Evolutionary conservation across 768 basidiomycete species (phyloP), one percentile per base, ranked within the genome.

Genomic region (Trametes gibbosa): DNA sequence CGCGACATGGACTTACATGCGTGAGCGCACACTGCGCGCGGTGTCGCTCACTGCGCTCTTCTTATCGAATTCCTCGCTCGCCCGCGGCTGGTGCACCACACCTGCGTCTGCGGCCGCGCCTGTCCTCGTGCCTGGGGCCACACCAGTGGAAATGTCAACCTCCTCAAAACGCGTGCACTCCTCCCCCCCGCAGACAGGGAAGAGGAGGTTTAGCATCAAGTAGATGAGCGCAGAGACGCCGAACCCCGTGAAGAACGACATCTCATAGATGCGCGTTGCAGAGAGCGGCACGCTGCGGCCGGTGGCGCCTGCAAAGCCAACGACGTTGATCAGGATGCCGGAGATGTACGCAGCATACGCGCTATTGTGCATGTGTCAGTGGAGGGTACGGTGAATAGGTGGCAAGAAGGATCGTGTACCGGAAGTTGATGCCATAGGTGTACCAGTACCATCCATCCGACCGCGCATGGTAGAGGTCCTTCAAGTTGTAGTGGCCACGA

Each of bases 201-300:
- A 89, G 21, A 79, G n/a, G 53, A 71, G 65, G 73, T 85, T 89
- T 45, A 87, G 77, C 41, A 72, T 27, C 66, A 75, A 81, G 72
- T 93, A 94, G 43, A 87, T 68, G 58, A 88, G 49, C 9, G 81
- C 76, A 1, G 90, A 88, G 42, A 86, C 80, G 29, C 82, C 84
- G 63, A 91, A 88, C 27, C 91, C 91, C n/a, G 87, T 87, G 74
- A 92, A 89, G 80, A 92, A 94, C 13, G 88, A 84, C 76, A 92
- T 79, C 52, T 86, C 75, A 71, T 88, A 90, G 63, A 90, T 81
- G 53, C 83, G 79, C n/a, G 84, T 89, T 1, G 90, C 89, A 5
- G 81, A 82, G 24, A 86, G 67, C 6, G 88, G 84, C 1, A 92
- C 89, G 0, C 68, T 71, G 39, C 76, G 77, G 8, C 87, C 87